Percentiles rank a stretch among this genome's conserved stretches.
phyloP scores from a whole-genome alignment of 2,329 filamentous ascomycete species.

The Curvularia spicifera region DNA sequence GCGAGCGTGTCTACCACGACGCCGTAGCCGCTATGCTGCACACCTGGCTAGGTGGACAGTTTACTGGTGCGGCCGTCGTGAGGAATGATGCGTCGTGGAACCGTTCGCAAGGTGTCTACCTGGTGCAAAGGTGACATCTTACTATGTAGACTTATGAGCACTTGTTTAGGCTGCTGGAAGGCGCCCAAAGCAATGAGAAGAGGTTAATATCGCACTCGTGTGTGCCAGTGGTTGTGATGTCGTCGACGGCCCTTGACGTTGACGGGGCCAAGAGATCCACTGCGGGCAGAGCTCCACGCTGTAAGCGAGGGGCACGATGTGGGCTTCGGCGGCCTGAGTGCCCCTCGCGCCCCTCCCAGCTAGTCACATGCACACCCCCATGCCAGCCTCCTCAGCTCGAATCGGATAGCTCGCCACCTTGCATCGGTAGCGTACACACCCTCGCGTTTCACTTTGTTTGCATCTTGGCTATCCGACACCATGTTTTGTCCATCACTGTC shows the following conservation, averaged over 20 bases:
- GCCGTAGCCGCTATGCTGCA: conserved; percentile 20
- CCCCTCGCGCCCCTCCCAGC: not conserved
- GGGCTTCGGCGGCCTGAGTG: conserved; percentile 6
- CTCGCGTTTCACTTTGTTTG: conserved; percentile 20
- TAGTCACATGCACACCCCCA: conserved; percentile 3
- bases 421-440: conserved; percentile 25
- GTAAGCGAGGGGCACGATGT: conserved; percentile 24
- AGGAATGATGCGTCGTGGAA: conserved; percentile 30
- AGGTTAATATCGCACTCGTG: conserved; percentile 19
- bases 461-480: conserved; percentile 11
- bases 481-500: conserved; percentile 7
- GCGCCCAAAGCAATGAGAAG: conserved; percentile 32
- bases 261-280: conserved; percentile 17
- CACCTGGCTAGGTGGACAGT: conserved; percentile 25
- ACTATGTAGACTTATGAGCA: conserved; percentile 36
- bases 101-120: conserved; percentile 28
- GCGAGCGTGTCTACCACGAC: conserved; percentile 37
- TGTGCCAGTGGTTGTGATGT: conserved; percentile 28
- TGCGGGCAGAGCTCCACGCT: conserved; percentile 12
- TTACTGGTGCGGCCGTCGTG: conserved; percentile 22
- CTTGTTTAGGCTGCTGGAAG: conserved; percentile 29
- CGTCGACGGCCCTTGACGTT: conserved; percentile 15
- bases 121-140: conserved; percentile 27
- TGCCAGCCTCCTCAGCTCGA: conserved; percentile 10
- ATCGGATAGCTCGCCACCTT: conserved; percentile 18